A percentile compares a stretch with the other conserved stretches of the same genome.
These are phyloP conservation scores for Penicillium riverlandense DNA, from an alignment of 495 filamentous ascomycete species.

Conservation along the genomic window DNA sequence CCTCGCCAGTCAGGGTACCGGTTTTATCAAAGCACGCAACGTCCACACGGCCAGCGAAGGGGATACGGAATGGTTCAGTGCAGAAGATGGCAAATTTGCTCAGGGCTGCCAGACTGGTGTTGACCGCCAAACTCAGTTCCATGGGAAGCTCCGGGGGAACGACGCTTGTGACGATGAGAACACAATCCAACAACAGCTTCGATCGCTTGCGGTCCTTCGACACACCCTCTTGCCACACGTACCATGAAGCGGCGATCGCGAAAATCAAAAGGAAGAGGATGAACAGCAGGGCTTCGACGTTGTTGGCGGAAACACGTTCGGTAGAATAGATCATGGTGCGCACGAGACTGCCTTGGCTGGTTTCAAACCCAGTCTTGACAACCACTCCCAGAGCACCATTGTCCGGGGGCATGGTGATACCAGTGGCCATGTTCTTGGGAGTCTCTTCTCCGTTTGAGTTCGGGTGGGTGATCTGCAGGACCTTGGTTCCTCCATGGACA, in stretches of 20 bases:
- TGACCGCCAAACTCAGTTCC: conserved; percentile 95
- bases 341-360: conserved; percentile 92
- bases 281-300: conserved; percentile 88
- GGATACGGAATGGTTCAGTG: conserved; percentile 98
- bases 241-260: conserved; percentile 98
- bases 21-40: conserved; percentile 99
- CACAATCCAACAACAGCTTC: conserved; percentile 93
- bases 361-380: conserved; percentile 97
- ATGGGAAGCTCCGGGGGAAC: conserved; percentile 97
- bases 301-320: conserved; percentile 95
- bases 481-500: conserved; percentile 94
- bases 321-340: conserved; percentile 99
- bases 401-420: conserved; percentile 73
- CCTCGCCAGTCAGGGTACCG: conserved; percentile 92
- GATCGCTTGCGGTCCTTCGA: conserved; percentile 87
- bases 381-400: conserved; percentile 91
- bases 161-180: conserved; percentile 95
- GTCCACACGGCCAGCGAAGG: conserved; percentile 91
- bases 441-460: conserved; percentile 61
- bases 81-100: conserved; percentile 97
- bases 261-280: conserved; percentile 96
- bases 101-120: conserved; percentile 93
- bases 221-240: conserved; percentile 97
- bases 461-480: conserved; percentile 86
- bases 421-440: conserved; percentile 56